Base-by-base conservation (phyloP, 805 yeast species). In the Candida wancherniae region DNA sequence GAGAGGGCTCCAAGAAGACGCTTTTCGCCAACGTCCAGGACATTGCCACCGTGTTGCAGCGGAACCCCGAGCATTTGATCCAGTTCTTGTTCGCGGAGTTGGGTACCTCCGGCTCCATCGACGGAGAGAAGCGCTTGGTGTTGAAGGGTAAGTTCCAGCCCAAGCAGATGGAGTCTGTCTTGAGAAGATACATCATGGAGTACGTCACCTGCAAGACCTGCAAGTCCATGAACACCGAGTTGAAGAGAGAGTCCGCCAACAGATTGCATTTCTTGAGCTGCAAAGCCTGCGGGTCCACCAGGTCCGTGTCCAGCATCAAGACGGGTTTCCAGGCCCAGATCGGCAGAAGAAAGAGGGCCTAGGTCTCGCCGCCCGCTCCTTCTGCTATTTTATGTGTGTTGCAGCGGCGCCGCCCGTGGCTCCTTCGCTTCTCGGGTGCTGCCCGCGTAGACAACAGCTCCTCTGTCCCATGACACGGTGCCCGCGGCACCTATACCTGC, bases 281-380 rank as follows among this genome's bases (percentile, higher is more conserved):
- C 74, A 87, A 88, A 58, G 84, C 94, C 35, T 92, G 99, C 75
- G 98, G 98, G 48, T 84, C 95, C 28, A 80, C 97, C 28, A 82
- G 96, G 69, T 87, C 97, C 29, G 99, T 92, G 36, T 78, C 92
- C 48, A 86, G 96, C 27, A 92, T 92, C 65, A 92, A 94, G 78
- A 85, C 97, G 29, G 99, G 99, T 82, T 92, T 85, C 95, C 96
- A 88, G 72, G 99, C 98, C 50, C 90, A 84, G 57, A 80, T 85
- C 53, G 94, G 95, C 50, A 81, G 83, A 63, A 84, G 90, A 80
- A 84, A 78, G 77, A 82, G 70, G 64, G 68, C 46, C 35, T 57
- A 45, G 35, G 30, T 55, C 4, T 5, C n/a, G 12, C n/a, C 10
- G 5, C 11, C n/a, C 50, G 45, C 46, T 23, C 34, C 29, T 25